These are phyloP conservation scores for Harringtonia lauricola DNA, from an alignment of 2,329 filamentous ascomycete genomes.

Conservation along the genomic window DNA sequence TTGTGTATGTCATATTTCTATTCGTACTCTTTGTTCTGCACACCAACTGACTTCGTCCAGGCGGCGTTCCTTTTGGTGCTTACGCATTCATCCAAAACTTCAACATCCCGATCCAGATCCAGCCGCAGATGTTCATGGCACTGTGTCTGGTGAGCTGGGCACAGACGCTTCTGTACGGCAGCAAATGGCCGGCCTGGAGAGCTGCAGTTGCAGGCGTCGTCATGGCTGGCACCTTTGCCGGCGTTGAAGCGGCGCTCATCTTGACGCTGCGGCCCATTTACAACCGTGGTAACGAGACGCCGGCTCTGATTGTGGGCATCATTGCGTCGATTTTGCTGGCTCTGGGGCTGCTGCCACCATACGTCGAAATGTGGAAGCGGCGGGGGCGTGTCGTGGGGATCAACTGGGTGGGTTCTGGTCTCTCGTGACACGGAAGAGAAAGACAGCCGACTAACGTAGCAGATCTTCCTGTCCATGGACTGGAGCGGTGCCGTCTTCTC, in stretches of 20 bases:
- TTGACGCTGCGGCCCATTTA: slow-evolving; percentile 47
- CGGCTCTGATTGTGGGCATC: slow-evolving; percentile 44
- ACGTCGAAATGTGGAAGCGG: slow-evolving; percentile 50
- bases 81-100: slow-evolving; percentile 29
- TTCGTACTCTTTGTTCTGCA: neutral
- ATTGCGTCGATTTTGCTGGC: slow-evolving; percentile 45
- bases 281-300: slow-evolving; percentile 37
- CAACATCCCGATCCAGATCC: slow-evolving; percentile 31
- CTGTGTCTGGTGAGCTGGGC: slow-evolving; percentile 27
- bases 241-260: slow-evolving; percentile 44
- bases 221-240: slow-evolving; percentile 33
- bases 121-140: slow-evolving; percentile 28
- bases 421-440: neutral
- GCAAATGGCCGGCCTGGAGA: slow-evolving; percentile 34
- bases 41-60: slow-evolving; percentile 10
- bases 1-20: slow-evolving; percentile 25
- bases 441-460: neutral
- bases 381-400: slow-evolving; percentile 50
- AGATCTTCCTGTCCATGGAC: slow-evolving; percentile 47
- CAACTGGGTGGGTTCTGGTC: slow-evolving; percentile 25
- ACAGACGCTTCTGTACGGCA: slow-evolving; percentile 24
- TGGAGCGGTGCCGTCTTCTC: slow-evolving; percentile 52
- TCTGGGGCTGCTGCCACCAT: slow-evolving; percentile 46
- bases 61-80: slow-evolving; percentile 28
- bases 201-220: slow-evolving; percentile 27